Base-by-base conservation (phyloP, 2,329 filamentous ascomycete species). In the Sclerotinia subarctica region DNA sequence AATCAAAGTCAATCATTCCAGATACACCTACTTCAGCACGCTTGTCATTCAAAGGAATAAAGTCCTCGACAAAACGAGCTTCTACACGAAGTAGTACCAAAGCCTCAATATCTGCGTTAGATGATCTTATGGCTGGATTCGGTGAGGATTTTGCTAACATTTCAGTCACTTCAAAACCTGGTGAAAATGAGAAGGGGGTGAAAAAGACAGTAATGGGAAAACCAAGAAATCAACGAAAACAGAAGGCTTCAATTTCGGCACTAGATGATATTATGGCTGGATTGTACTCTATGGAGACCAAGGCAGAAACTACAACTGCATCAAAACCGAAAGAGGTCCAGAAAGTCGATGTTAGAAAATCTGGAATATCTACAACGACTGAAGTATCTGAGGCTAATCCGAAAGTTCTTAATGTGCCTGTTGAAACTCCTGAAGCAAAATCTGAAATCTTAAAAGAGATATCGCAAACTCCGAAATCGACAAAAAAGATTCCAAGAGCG, bases 181-280 rank as follows among this genome's bases (percentile, higher is more conserved):
- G 42, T 15, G 56, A 67, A 4, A 62, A 67, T 26, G 57, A 67
- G 7, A 67, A 67, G 35, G 56, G 24, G 10, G 35, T 49, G 1
- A 56, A 67, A 26, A 67, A 32, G 13, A 38, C 65, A 17, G 35
- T 13, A 1, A n/a, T 24, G 6, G 56, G n/a, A 17, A 67, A 67
- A 26, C 17, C 21, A n/a, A 52, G 38, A 3, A 67, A 53, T 46
- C 56, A 62, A 21, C 24, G 56, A 11, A 53, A 53, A 17, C 46
- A 26, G 6, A 60, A 54, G 26, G 29, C 66, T 19, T 35, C 59
- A 19, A 57, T 68, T 3, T 59, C 59, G 5, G 60, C 66, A 21
- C 52, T 70, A n/a, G 68, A 70, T 42, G 60, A 68, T 42, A 58
- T 70, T 1, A 68, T 70, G 68, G 54, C 60, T 5, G 57, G 57